Conservation (phyloP, 768 basidiomycete species). For the Collybiopsis luxurians region DNA sequence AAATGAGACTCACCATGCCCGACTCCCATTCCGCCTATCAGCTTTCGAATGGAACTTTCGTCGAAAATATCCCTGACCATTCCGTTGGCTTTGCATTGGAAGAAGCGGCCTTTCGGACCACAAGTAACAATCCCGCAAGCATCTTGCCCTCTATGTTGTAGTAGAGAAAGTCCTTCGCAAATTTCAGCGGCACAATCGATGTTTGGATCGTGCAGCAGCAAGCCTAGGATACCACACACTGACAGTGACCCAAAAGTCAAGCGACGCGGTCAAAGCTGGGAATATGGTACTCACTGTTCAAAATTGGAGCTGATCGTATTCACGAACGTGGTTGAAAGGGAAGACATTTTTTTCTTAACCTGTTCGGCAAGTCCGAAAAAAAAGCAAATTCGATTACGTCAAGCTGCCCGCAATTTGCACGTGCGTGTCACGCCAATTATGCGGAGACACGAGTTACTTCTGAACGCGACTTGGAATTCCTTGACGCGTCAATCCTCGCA, state of each 20-base stretch:
- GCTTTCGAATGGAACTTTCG: conserved; percentile 63
- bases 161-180: conserved; percentile 89
- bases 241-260: conserved; percentile 14
- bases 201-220: conserved; percentile 77
- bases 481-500: no score
- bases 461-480: no score
- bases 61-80: conserved; percentile 99
- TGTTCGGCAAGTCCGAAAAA: neutral
- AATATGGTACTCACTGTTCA: neutral
- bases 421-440: no score
- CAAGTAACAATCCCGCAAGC: conserved; percentile 98
- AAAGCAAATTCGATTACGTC: neutral
- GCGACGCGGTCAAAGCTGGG: neutral
- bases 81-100: conserved; percentile 98
- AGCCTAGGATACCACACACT: conserved; percentile 94
- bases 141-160: conserved; percentile 98
- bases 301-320: neutral
- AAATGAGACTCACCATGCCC: conserved; percentile 74
- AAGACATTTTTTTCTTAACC: conserved; percentile 6
- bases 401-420: neutral
- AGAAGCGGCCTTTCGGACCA: conserved; percentile 91
- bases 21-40: conserved; percentile 95
- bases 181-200: conserved; percentile 83
- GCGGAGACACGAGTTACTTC: no score
- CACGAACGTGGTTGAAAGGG: neutral